These are phyloP conservation scores for Fusarium liriodendri DNA, from an alignment of 2,329 filamentous ascomycete genomes.

Conservation along the genomic window DNA sequence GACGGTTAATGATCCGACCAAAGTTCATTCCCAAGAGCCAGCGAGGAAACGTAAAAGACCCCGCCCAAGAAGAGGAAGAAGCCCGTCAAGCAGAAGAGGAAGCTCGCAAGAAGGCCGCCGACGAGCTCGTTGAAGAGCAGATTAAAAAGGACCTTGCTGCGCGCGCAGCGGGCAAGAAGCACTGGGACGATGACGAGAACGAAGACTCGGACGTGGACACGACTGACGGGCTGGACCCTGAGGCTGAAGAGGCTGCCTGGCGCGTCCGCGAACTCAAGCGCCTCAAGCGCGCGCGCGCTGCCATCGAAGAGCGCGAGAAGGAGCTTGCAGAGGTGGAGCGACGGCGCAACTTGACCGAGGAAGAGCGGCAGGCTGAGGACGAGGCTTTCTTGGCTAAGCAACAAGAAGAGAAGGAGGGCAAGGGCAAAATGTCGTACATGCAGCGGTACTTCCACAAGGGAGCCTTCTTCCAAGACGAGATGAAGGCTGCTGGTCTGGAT, in stretches of 20 bases:
- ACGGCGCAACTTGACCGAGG: conserved; percentile 84
- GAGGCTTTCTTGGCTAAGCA: conserved; percentile 80
- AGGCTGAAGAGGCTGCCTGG: conserved; percentile 92
- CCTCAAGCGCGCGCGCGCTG: conserved; percentile 86
- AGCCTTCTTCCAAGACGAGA: conserved; percentile 91
- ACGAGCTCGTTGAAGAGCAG: conserved; percentile 88
- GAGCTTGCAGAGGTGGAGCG: conserved; percentile 92
- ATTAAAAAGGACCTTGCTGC: conserved; percentile 84
- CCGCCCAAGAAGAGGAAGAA: conserved; percentile 49
- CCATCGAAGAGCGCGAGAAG: conserved; percentile 84
- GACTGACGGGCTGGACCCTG: conserved; percentile 86
- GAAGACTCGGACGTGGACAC: conserved; percentile 85
- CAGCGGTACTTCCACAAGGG: conserved; percentile 98
- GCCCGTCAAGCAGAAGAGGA: conserved; percentile 64
- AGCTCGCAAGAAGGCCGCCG: conserved; percentile 75
- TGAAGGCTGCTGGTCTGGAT: conserved; percentile 78
- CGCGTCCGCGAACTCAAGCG: conserved; percentile 91
- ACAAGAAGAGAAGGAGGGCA: conserved; percentile 80
- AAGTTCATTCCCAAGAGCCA: conserved; percentile 73
- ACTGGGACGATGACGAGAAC: conserved; percentile 85
- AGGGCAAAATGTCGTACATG: conserved; percentile 89
- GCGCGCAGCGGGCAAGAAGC: conserved; percentile 79
- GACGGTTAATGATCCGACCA: conserved; percentile 69
- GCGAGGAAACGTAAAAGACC: conserved; percentile 52
- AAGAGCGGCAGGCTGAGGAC: conserved; percentile 89